A percentile compares a stretch with the other conserved stretches of the same genome.
Evolutionary conservation across 345 rosid species (phyloP).

Genomic region (Linum tenue): DNA sequence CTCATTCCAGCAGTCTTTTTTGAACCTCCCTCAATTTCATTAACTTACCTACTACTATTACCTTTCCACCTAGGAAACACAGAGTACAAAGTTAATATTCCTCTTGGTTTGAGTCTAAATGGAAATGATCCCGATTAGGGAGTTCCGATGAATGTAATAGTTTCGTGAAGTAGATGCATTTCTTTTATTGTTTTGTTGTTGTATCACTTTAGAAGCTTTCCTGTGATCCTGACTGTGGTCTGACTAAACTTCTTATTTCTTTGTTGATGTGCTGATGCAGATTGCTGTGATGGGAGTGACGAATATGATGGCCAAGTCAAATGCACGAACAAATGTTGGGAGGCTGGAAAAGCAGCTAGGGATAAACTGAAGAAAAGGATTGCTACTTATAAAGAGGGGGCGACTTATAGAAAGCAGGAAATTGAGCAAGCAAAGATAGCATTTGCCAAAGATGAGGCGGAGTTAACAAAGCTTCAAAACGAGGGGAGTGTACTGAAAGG

Average conservation of each 20-base stretch:
- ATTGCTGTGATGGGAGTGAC: constrained; percentile 99
- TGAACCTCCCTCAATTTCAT: no score
- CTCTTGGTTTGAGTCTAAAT: no score
- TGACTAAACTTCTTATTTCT: not conserved
- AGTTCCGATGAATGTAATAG: no score
- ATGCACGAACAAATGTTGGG: constrained; percentile 84
- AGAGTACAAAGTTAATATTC: no score
- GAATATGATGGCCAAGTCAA: constrained; percentile 70
- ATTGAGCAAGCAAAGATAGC: constrained; percentile 51
- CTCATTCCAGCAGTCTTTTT: no score
- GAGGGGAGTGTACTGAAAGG: constrained; percentile 73
- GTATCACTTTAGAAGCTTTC: not conserved
- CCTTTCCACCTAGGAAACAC: no score
- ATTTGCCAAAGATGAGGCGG: constrained; percentile 62
- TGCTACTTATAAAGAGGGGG: constrained; percentile 55
- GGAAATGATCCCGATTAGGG: no score
- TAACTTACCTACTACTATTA: no score
- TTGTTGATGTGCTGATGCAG: constrained; percentile 25
- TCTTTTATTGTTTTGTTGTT: not conserved
- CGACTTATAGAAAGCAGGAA: constrained; percentile 40
- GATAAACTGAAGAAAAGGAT: constrained; percentile 62
- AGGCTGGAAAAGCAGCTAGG: constrained; percentile 82
- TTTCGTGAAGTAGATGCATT: not conserved
- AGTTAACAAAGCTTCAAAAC: constrained; percentile 48
- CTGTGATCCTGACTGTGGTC: no score